Base-by-base conservation (phyloP, 1,284 basidiomycete species). In the Ceratobasidium sp. region DNA sequence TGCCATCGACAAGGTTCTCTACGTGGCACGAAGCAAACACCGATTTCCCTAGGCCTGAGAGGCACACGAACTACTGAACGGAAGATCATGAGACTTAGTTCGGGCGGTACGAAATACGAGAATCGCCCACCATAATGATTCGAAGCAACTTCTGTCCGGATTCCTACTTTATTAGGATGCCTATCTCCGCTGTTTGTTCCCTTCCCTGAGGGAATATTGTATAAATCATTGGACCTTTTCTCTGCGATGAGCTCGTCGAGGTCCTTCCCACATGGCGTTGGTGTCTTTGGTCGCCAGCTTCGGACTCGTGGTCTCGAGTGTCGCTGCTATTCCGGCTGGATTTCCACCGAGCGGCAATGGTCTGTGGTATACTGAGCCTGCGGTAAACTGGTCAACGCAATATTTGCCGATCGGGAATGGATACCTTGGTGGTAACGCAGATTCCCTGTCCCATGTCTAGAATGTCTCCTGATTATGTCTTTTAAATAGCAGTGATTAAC, bases 391-490 rank as follows among this genome's bases (percentile, higher is more conserved):
- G 89, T 78, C 81, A 0, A 80, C 79, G 47, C 82, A 88, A 57
- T 87, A 80, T 76, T 80, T 91, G 25, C 89, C 90, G 1, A 79
- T 91, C 31, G 90, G 89, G 29, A 91, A 91, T 78, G 89, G 89
- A 0, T 88, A 85, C 75, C 80, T 91, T 49, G 90, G 83, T 74
- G 89, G 88, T 87, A 74, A 42, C 71, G 67, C 4, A 29, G 77
- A 72, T 55, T 73, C 67, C 43, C 22, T 31, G 40, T 5, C 31
- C 22, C 17, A 53, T 52, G 62, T 57, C 15, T 42, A 54, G 22
- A 6, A 6, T 22, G 8, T 38, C 12, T 17, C 31, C 6, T 50
- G 10, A 29, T 25, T 47, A 34, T 22, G 60, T 15, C 6, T 47
- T 29, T 29, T 38, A 13, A n/a, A n/a, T 56, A 89, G 89, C 88